These are phyloP conservation scores for Leccinum pseudoinsigne DNA, from an alignment of 1,284 basidiomycete genomes.

Conservation along the genomic window DNA sequence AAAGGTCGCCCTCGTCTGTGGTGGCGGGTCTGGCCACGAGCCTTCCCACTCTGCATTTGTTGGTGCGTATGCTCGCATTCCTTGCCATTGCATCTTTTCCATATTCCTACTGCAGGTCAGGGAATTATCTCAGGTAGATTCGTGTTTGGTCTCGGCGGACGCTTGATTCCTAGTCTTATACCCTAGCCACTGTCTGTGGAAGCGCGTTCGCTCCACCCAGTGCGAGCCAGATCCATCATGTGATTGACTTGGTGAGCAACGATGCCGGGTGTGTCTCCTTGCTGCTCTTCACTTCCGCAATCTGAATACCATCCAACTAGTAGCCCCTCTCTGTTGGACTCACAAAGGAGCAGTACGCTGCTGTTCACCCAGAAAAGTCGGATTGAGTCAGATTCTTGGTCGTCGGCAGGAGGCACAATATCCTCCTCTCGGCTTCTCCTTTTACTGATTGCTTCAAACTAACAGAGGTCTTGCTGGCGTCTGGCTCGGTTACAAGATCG, in stretches of 20 bases:
- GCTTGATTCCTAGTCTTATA: not conserved
- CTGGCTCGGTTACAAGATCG: slow-evolving; percentile 90
- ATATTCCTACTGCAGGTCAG: slow-evolving; percentile 45
- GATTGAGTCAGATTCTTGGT: slow-evolving; percentile 78
- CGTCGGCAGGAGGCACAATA: slow-evolving; percentile 69
- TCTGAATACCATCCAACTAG: slow-evolving; percentile 13
- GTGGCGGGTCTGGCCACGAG: slow-evolving; percentile 91
- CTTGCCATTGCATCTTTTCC: not conserved
- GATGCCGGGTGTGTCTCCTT: slow-evolving; percentile 65
- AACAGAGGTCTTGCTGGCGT: slow-evolving; percentile 84
- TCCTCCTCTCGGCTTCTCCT: slow-evolving; percentile 22
- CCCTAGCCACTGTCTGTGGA: slow-evolving; percentile 79
- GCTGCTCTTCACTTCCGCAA: not conserved
- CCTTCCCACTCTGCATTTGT: slow-evolving; percentile 88
- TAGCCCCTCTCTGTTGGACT: slow-evolving; percentile 56
- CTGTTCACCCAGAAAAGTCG: slow-evolving; percentile 65
- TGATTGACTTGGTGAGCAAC: slow-evolving; percentile 77
- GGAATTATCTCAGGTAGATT: slow-evolving; percentile 74
- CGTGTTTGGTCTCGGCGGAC: not conserved
- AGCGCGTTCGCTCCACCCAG: slow-evolving; percentile 90
- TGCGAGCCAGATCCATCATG: slow-evolving; percentile 77
- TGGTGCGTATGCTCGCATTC: slow-evolving; percentile 40
- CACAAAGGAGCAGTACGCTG: slow-evolving; percentile 83
- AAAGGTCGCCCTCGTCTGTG: slow-evolving; percentile 83
- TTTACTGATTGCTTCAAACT: not conserved